Evolutionary conservation across 306 rosid species (phyloP), one percentile per base, ranked within the genome.

Genomic region (Sphenostylis stenocarpa): DNA sequence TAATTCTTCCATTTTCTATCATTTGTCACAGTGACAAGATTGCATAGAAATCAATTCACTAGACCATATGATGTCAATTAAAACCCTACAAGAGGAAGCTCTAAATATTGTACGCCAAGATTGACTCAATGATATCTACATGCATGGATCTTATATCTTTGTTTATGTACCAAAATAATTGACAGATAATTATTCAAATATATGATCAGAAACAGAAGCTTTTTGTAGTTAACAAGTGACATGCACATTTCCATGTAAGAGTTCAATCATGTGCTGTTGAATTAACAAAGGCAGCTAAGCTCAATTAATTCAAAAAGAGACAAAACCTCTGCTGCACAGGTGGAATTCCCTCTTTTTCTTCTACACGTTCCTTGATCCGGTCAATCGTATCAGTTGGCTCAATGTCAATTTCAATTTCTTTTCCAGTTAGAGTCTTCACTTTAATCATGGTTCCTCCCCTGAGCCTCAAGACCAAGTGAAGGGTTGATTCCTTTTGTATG

Each of bases 381-480:
- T 92, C 97, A 72, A 95, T 95, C 66, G 99, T 95, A 75, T 92
- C 97, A 38, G 92, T 95, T 38, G 96, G 97, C 79, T 92, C 99
- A 41, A 95, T 95, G 65, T 95, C 97, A 75, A 95, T 90, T 90
- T 95, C 99, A 82, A 95, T 95, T 82, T 95, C 99, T 88, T 95
- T 95, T 67, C 99, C 99, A 10, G 97, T 95, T 5, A 95, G 89
- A 68, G 99, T 95, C 85, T 92, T 95, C 79, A 95, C 99, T 90
- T 95, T 95, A 63, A 95, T 95, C 99, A 95, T 95, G 57, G 99
- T 95, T 64, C 99, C 99, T 63, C 97, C 99, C 82, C 99, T 85
- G 29, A 95, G 92, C 93, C 99, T 92, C 87, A 95, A 85, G 43
- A 95, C 97, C 60, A 90, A 86, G 84, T 92, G 97, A 80, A 95